A percentile compares a stretch with the other conserved stretches of the same genome.
These are phyloP conservation scores for Trichoderma erinaceum DNA, from an alignment of 495 filamentous ascomycete species.

Conservation along the genomic window DNA sequence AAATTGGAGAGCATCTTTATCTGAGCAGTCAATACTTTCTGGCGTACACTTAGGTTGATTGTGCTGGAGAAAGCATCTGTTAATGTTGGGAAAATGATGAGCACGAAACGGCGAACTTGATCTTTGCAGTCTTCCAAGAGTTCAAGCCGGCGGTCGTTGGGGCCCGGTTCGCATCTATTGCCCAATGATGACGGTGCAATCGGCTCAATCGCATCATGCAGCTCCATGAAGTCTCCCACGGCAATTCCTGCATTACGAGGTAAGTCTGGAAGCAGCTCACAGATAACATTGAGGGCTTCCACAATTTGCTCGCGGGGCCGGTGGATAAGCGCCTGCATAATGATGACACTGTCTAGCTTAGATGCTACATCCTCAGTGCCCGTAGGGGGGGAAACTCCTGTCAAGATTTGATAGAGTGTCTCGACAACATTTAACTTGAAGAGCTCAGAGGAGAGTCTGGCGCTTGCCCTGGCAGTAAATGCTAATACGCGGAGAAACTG, in stretches of 20 bases:
- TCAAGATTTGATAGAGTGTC: constrained; percentile 95
- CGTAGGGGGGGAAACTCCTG: constrained; percentile 84
- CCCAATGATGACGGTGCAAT: constrained; percentile 21
- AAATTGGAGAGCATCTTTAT: constrained; percentile 98
- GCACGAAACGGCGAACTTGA: constrained; percentile 84
- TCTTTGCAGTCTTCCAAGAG: constrained; percentile 73
- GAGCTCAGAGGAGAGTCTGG: constrained; percentile 77
- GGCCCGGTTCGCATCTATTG: constrained; percentile 19
- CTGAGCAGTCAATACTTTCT: constrained; percentile 91
- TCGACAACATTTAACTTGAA: constrained; percentile 97
- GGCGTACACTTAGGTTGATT: constrained; percentile 94
- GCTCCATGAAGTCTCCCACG: constrained; percentile 48
- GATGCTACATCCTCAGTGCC: constrained; percentile 73
- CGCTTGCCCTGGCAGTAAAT: constrained; percentile 81
- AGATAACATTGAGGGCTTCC: constrained; percentile 96
- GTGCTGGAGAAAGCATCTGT: constrained; percentile 98
- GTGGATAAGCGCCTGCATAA: constrained; percentile 98
- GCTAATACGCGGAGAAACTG: constrained; percentile 89
- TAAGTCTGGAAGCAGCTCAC: constrained; percentile 79
- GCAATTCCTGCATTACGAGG: constrained; percentile 44
- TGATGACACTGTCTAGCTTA: constrained; percentile 93
- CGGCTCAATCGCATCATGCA: constrained; percentile 29
- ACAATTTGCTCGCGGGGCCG: constrained; percentile 93
- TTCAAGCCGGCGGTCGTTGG: constrained; percentile 69
- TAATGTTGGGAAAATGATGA: constrained; percentile 91